Evolutionary conservation across 129 eudicot species (phyloP).

Genomic region (Chrysanthemum seticuspe): DNA sequence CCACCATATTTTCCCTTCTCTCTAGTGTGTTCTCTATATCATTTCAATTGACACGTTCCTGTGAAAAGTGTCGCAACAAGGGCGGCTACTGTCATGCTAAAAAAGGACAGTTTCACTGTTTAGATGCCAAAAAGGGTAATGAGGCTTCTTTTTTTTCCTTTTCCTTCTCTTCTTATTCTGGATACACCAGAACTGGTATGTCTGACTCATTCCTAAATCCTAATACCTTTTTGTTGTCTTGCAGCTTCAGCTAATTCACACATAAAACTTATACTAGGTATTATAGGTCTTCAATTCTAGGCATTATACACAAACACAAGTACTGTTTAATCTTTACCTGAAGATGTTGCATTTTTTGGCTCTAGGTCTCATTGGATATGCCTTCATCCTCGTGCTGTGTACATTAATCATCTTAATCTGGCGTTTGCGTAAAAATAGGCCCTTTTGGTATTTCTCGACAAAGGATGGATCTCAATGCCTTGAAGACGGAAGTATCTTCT

Average conservation of each 20-base stretch:
- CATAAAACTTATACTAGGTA: slow-evolving; percentile 9
- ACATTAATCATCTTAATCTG: slow-evolving; percentile 19
- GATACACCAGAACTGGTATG: not conserved
- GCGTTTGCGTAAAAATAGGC: slow-evolving; percentile 15
- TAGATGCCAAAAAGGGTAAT: slow-evolving; percentile 17
- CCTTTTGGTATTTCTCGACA: slow-evolving; percentile 16
- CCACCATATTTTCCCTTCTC: slow-evolving; percentile 21
- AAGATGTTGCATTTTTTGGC: not conserved
- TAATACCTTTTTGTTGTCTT: not conserved
- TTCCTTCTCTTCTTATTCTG: not conserved
- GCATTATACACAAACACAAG: not conserved
- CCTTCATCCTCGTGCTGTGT: slow-evolving; percentile 24
- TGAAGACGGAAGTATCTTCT: slow-evolving; percentile 31
- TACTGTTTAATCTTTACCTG: not conserved
- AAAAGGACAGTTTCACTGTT: slow-evolving; percentile 21
- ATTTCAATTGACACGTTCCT: slow-evolving; percentile 16
- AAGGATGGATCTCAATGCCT: slow-evolving; percentile 24
- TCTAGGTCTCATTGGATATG: slow-evolving; percentile 33
- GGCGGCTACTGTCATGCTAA: slow-evolving; percentile 15
- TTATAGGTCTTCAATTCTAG: not conserved
- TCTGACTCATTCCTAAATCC: not conserved
- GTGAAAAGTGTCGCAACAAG: slow-evolving; percentile 8
- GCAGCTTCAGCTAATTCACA: slow-evolving; percentile 1
- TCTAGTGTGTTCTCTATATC: too few species aligned
- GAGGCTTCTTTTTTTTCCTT: not conserved